Evolutionary conservation across 495 filamentous ascomycete species (phyloP).

Genomic region (Baudoinia panamericana): DNA sequence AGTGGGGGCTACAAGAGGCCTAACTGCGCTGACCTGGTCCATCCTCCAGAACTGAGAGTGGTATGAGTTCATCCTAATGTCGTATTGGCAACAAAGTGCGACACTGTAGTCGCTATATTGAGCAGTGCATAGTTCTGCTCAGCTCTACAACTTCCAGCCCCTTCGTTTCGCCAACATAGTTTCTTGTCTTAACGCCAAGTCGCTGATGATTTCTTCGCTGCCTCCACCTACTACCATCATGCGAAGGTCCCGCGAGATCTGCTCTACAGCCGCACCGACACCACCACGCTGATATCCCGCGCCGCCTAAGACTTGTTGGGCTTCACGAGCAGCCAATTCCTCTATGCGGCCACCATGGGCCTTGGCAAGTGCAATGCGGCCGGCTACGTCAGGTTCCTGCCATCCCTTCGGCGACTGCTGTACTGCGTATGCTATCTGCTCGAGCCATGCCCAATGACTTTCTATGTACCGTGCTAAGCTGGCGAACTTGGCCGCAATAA

Average conservation of each 20-base stretch:
- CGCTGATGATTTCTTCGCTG: conserved; percentile 30
- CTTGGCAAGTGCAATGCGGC: conserved; percentile 36
- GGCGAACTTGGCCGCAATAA: conserved; percentile 28
- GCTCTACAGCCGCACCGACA: conserved; percentile 28
- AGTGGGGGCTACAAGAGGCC: no score
- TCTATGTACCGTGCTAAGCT: conserved; percentile 30
- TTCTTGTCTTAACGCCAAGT: conserved; percentile 25
- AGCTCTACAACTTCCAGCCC: conserved; percentile 18
- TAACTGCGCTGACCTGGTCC: no score
- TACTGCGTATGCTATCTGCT: conserved; percentile 34
- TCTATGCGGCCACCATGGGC: conserved; percentile 42
- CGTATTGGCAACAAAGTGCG: no score
- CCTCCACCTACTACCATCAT: conserved; percentile 32
- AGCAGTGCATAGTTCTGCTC: no score
- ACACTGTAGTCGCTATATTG: no score
- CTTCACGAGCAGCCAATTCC: conserved; percentile 45
- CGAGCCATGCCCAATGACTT: conserved; percentile 34
- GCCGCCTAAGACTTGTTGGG: conserved; percentile 49
- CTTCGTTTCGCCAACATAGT: conserved; percentile 13
- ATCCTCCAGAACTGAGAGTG: no score
- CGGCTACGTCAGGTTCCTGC: conserved; percentile 29
- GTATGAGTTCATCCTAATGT: no score
- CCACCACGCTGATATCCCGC: conserved; percentile 34
- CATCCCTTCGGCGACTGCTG: conserved; percentile 23
- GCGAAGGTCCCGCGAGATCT: conserved; percentile 30